phyloP scores from a whole-genome alignment of 2,329 filamentous ascomycete genomes.

The Sphaerulina musiva region DNA sequence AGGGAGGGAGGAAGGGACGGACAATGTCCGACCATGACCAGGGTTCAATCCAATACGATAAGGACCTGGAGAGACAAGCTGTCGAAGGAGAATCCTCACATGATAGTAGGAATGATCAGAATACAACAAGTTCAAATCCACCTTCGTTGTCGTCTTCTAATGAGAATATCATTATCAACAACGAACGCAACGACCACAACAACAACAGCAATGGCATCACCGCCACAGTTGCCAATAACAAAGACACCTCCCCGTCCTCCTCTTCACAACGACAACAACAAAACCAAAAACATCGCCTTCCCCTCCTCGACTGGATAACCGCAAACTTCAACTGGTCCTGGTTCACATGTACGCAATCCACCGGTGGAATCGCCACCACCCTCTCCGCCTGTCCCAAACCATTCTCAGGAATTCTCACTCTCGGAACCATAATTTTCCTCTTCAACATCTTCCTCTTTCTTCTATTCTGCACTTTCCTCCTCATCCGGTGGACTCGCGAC shows the following conservation, averaged over 20 bases:
- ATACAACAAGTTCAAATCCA: too few relatives aligned
- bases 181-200: neutral
- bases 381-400: constrained; percentile 57
- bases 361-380: constrained; percentile 61
- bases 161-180: too few relatives aligned
- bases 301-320: constrained; percentile 16
- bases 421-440: constrained; percentile 62
- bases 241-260: neutral
- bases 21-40: neutral
- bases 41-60: neutral
- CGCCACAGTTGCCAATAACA: neutral
- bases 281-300: constrained; percentile 3
- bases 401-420: constrained; percentile 57
- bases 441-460: constrained; percentile 61
- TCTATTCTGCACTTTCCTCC: constrained; percentile 49
- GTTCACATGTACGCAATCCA: constrained; percentile 71
- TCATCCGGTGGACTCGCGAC: constrained; percentile 56
- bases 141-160: too few relatives aligned
- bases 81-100: neutral
- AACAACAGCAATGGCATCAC: neutral
- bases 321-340: constrained; percentile 38
- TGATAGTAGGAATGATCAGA: too few relatives aligned
- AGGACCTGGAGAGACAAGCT: neutral
- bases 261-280: neutral
- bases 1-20: too few relatives aligned